These are phyloP conservation scores for Kalanchoe fedtschenkoi DNA, from an alignment of 164 flowering plant species.

Conservation along the genomic window DNA sequence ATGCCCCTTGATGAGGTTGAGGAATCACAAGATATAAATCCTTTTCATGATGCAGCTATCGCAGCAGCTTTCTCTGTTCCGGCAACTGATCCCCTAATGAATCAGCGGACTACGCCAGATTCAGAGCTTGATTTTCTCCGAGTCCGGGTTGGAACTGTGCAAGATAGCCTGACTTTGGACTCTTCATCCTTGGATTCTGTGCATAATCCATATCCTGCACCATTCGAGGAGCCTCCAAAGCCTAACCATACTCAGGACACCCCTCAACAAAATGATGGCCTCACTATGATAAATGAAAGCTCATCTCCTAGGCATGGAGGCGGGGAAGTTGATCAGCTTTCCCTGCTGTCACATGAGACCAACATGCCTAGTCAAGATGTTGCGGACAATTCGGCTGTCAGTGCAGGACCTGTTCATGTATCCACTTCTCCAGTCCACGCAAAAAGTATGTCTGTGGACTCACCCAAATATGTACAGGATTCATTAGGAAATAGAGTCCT, in stretches of 20 bases:
- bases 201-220: not conserved
- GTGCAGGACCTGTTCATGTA: not conserved
- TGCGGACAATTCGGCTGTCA: not conserved
- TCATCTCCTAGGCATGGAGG: not conserved
- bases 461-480: not conserved
- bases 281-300: not conserved
- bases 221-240: not conserved
- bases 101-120: not conserved
- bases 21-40: not conserved
- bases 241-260: not conserved
- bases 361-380: not conserved
- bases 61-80: not conserved
- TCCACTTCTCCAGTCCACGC: not conserved
- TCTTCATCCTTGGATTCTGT: not conserved
- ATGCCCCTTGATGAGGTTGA: not conserved
- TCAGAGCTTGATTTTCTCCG: not conserved
- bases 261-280: not conserved
- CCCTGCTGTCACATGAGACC: not conserved
- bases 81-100: not conserved
- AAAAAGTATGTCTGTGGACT: not conserved
- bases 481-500: conserved; percentile 22
- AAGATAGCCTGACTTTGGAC: too few relatives aligned
- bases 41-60: not conserved
- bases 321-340: not conserved
- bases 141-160: not conserved